Conservation (phyloP, 805 yeast genomes). For the Sugiyamaella floridensis region DNA sequence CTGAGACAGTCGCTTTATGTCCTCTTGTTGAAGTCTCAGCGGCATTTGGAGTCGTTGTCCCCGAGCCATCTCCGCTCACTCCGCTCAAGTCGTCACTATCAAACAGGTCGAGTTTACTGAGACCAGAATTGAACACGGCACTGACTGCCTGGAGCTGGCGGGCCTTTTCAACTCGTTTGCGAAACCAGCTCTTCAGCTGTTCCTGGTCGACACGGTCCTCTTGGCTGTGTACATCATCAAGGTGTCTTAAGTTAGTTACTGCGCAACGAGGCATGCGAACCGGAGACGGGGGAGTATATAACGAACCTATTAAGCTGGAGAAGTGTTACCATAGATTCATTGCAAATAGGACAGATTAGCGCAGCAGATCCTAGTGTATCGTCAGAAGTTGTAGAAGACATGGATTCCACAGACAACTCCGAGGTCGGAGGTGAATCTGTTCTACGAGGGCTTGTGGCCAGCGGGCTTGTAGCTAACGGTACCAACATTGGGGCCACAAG, state of each 20-base stretch:
- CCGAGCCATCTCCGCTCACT: slow-evolving; percentile 22
- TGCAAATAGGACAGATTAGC: slow-evolving; percentile 64
- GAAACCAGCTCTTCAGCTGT: slow-evolving; percentile 40
- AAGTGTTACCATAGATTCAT: slow-evolving; percentile 45
- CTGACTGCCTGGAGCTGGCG: slow-evolving; percentile 27
- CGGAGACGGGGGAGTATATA: neutral
- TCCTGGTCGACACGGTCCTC: slow-evolving; percentile 27
- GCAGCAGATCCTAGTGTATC: slow-evolving; percentile 6
- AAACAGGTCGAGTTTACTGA: slow-evolving; percentile 43
- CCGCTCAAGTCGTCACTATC: slow-evolving; percentile 35
- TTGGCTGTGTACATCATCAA: slow-evolving; percentile 59
- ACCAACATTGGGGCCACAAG: neutral
- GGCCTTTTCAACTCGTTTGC: slow-evolving; percentile 36
- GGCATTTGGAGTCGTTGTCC: neutral
- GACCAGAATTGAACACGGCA: slow-evolving; percentile 27
- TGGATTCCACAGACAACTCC: slow-evolving; percentile 15
- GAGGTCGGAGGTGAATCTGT: slow-evolving; percentile 16
- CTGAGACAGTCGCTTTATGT: neutral
- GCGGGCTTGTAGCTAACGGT: neutral
- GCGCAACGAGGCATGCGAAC: neutral
- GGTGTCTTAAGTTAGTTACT: slow-evolving; percentile 41
- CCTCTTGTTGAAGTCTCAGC: neutral
- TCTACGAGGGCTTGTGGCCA: slow-evolving; percentile 1
- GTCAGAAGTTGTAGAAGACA: slow-evolving; percentile 16
- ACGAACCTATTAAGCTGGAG: slow-evolving; percentile 38